Percentiles rank a stretch among this genome's conserved stretches.
These are phyloP conservation scores for Citrus sp. DNA, from an alignment of 345 rosid genomes.

Conservation along the genomic window DNA sequence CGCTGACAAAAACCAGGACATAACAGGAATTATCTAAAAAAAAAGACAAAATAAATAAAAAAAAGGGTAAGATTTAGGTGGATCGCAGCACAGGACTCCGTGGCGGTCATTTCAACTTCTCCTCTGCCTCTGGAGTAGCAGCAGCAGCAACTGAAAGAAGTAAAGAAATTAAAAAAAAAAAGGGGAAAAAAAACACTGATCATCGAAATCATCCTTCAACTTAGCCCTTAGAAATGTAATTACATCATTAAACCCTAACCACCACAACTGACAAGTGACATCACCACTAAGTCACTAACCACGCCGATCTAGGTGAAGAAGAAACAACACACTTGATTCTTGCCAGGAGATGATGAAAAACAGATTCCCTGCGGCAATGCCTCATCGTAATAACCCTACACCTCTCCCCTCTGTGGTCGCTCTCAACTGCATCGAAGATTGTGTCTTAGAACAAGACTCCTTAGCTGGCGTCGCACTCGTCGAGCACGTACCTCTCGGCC, in stretches of 20 bases:
- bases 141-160: not conserved
- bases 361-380: slow-evolving; percentile 55
- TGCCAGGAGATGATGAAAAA: slow-evolving; percentile 20
- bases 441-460: slow-evolving; percentile 72
- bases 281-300: not conserved
- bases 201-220: not conserved
- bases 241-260: slow-evolving; percentile 37
- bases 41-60: not conserved
- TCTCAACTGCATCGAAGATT: slow-evolving; percentile 94
- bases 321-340: not conserved
- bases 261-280: slow-evolving; percentile 12
- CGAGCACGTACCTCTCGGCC: slow-evolving; percentile 92
- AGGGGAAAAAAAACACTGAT: not conserved
- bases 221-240: slow-evolving; percentile 22
- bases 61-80: not conserved
- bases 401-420: slow-evolving; percentile 65
- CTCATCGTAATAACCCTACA: slow-evolving; percentile 41
- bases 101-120: slow-evolving; percentile 7
- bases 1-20: not conserved
- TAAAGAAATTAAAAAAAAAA: not conserved
- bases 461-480: slow-evolving; percentile 76
- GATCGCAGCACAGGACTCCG: not conserved
- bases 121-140: slow-evolving; percentile 21
- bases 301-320: not conserved
- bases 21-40: not conserved